Evolutionary conservation across 805 yeast genomes (phyloP), one percentile per base, ranked within the genome.

Genomic region (Candida koratica): DNA sequence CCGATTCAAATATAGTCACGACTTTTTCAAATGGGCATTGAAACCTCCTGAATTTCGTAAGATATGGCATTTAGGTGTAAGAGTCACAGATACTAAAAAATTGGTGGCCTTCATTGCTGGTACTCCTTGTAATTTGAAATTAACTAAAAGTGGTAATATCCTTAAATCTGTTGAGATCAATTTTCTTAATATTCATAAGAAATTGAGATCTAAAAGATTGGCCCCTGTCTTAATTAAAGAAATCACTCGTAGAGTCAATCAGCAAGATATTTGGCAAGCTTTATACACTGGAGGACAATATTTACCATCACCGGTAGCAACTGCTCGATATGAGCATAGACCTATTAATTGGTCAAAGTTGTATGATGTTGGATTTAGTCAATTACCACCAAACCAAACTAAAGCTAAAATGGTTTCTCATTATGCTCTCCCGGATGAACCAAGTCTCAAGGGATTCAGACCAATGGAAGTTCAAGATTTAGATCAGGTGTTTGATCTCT

Each of bases 161-260:
- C 59, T 84, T 13, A 67, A 77, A 18, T 75, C 87, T 34, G 94
- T 83, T 16, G 97, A 93, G 55, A 87, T 93, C 64, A 93, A 93
- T 61, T 93, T 93, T 59, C 66, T 93, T 50, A 87, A 96, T 55
- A 84, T 93, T 33, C 98, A 93, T 64, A 93, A 93, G 63, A 86
- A 90, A 60, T 71, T 93, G 47, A 74, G 98, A 55, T 73, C 87
- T n/a, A 93, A 93, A 59, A 79, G 98, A 51, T 71, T 93, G 55
- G 89, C 98, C 1, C 98, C 98, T 1, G 84, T 93, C 9, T 67
- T 93, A 51, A 93, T 93, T 59, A 84, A 84, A 52, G 98, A 93
- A 60, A 83, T 93, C 46, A 93, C 97, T 4, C 75, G 98, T 55
- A 73, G 97, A 48, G 93, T 93, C 45, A 90, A 93, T 61, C 72